Evolutionary conservation across 148 eudicot species (phyloP), one percentile per base, ranked within the genome.

Genomic region (Beta vulgaris): DNA sequence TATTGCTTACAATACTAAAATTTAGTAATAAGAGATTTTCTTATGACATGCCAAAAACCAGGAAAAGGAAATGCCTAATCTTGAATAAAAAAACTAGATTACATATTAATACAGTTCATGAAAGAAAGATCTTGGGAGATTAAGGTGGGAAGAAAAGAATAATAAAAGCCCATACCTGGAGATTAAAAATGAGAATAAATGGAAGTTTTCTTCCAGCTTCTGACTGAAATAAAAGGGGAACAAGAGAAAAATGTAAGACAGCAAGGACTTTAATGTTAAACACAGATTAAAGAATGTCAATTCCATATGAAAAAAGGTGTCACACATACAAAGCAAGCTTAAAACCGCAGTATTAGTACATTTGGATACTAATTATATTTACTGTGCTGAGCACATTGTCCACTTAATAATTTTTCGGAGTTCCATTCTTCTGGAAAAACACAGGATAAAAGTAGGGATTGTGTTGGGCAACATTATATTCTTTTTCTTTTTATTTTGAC

Each of bases 201-300:
- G 98, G 99, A 64, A 92, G 89, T 71, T 79, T 89, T 79, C 77
- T 91, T 69, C 99, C 99, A 64, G 89, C 94, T 80, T 89, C 93
- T 71, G 97, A 85, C 99, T 96, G 97, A 63, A 80, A 85, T 72
- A 59, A 79, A 78, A 77, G 48, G 28, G 71, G 46, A 54, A 32
- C 31, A 37, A 62, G 54, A 79, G 44, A 60, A 68, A 73, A 72
- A 63, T 7, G 28, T 36, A 29, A 4, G 46, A 19, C n/a, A 62
- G 49, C 15, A 59, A 13, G 10, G 54, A 62, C 32, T 66, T 42
- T 35, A 19, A 63, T 39, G 21, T 36, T 19, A 65, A 66, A 35
- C 48, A 54, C 21, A 32, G 19, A 32, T 73, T n/a, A 42, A 46
- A 28, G 21, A 65, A 57, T 54, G 39, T 62, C 55, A 62, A 21